These are phyloP conservation scores for Vigna trinervia DNA, from an alignment of 306 rosid species.

Conservation along the genomic window DNA sequence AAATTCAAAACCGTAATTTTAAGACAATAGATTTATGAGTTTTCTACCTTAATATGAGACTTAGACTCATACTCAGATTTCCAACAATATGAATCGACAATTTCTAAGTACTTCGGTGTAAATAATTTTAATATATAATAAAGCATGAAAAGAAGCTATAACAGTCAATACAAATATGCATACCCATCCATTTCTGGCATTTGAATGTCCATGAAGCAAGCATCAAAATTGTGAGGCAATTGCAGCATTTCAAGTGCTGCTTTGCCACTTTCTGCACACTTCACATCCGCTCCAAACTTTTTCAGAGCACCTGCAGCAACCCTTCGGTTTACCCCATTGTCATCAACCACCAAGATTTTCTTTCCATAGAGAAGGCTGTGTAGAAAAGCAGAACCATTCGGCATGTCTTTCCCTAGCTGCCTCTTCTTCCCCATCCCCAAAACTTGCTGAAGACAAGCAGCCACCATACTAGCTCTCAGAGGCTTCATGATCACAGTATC, in stretches of 20 bases:
- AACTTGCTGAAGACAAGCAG: conserved; percentile 95
- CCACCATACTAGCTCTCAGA: conserved; percentile 91
- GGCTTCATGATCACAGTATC: conserved; percentile 94
- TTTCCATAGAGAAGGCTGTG: conserved; percentile 69
- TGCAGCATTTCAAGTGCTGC: conserved; percentile 85
- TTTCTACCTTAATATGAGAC: too few species aligned
- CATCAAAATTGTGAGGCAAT: conserved; percentile 85
- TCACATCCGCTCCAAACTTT: conserved; percentile 87
- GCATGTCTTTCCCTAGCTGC: conserved; percentile 64
- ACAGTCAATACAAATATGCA: background rate
- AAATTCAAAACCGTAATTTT: too few species aligned
- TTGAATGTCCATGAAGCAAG: conserved; percentile 99
- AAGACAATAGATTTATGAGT: too few species aligned
- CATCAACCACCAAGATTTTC: conserved; percentile 94
- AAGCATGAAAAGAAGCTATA: conserved; percentile 14
- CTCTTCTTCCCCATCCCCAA: conserved; percentile 74
- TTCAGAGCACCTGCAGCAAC: conserved; percentile 95
- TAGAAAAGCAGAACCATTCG: conserved; percentile 62
- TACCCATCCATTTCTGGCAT: conserved; percentile 99
- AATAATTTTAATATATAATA: background rate
- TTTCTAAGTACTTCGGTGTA: background rate
- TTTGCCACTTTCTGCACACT: conserved; percentile 90
- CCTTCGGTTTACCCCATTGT: conserved; percentile 82
- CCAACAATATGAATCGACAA: background rate
- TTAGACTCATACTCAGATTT: too few species aligned